Evolutionary conservation across 2,329 filamentous ascomycete genomes (phyloP).

Genomic region (Penicillium occitanis): DNA sequence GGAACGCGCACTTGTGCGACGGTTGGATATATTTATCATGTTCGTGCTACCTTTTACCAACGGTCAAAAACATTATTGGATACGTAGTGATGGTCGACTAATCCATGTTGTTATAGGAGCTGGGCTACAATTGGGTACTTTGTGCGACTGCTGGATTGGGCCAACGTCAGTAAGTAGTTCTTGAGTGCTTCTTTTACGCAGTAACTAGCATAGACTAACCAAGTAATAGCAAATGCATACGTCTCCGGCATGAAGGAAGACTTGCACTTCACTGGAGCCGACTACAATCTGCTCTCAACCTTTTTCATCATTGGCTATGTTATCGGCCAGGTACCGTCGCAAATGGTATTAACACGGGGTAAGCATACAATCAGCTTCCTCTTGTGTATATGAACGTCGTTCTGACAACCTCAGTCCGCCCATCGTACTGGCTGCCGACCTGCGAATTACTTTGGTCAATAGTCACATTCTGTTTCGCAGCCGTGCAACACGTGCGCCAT

Average conservation of each 20-base stretch:
- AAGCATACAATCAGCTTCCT: neutral
- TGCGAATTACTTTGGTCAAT: slow-evolving; percentile 28
- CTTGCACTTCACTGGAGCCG: slow-evolving; percentile 19
- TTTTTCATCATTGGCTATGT: slow-evolving; percentile 21
- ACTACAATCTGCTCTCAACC: slow-evolving; percentile 21
- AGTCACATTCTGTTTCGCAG: slow-evolving; percentile 27
- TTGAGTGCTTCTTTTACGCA: neutral
- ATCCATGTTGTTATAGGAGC: slow-evolving; percentile 11
- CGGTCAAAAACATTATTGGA: no score
- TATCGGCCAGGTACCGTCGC: slow-evolving; percentile 21
- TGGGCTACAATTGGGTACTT: slow-evolving; percentile 23
- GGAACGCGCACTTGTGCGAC: slow-evolving; percentile 21
- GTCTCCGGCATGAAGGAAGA: slow-evolving; percentile 22
- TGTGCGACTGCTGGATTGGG: slow-evolving; percentile 21
- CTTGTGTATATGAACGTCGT: neutral
- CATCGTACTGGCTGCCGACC: slow-evolving; percentile 25
- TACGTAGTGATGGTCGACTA: neutral
- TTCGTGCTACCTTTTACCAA: neutral
- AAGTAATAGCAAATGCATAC: slow-evolving; percentile 18
- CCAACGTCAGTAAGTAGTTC: slow-evolving; percentile 22
- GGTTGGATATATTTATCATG: slow-evolving; percentile 23
- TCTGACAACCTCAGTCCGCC: slow-evolving; percentile 20
- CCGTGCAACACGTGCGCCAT: slow-evolving; percentile 27
- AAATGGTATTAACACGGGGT: slow-evolving; percentile 19
- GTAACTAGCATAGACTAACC: neutral